Conservation (phyloP, 2,329 filamentous ascomycete genomes). For the Pseudopyricularia cyperi region DNA sequence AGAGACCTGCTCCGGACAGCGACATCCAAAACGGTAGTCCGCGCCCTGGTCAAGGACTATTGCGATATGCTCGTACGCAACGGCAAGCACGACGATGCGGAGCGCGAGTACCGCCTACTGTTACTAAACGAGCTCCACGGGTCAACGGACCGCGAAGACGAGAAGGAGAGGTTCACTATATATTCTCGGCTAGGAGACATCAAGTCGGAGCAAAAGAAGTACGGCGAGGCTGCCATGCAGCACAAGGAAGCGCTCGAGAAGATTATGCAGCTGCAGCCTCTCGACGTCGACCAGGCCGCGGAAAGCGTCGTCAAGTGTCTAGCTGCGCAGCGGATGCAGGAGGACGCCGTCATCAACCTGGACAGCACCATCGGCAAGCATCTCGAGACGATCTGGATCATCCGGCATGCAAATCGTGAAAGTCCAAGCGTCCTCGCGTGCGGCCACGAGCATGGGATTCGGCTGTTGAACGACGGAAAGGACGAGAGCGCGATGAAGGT, state of each 20-base stretch:
- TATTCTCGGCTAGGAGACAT: constrained; percentile 2
- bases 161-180: constrained; percentile 1
- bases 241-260: constrained; percentile 2
- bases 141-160: constrained; percentile 1
- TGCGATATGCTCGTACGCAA: constrained; percentile 3
- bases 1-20: background rate
- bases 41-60: constrained; percentile 2
- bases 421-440: constrained; percentile 2
- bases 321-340: background rate
- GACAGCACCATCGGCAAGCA: constrained; percentile 2
- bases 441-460: constrained; percentile 4
- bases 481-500: constrained; percentile 1
- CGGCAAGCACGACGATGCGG: constrained; percentile 2
- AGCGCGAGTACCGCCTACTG: constrained; percentile 1
- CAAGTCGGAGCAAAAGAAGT: constrained; percentile 2
- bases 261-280: constrained; percentile 1
- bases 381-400: constrained; percentile 2
- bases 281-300: constrained; percentile 4
- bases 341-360: background rate
- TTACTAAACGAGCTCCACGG: background rate
- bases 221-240: background rate
- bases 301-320: constrained; percentile 2
- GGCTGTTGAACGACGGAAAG: background rate
- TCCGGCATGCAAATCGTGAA: background rate
- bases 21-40: background rate